Conservation (phyloP, 169 alveolate species). For the Plasmodium falciparum region DNA sequence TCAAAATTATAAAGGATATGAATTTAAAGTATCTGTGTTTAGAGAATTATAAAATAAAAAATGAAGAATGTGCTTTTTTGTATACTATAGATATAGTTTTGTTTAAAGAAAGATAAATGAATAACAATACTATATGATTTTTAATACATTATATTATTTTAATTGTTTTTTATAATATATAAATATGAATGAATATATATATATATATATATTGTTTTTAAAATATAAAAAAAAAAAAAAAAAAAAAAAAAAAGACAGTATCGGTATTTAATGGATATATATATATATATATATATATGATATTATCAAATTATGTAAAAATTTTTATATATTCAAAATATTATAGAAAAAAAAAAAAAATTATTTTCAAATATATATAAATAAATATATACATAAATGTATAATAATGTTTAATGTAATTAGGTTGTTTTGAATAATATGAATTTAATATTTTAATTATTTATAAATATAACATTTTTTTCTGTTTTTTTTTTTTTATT, state of each 20-base stretch:
- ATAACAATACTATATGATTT: slow-evolving; percentile 9
- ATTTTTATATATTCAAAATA: slow-evolving; percentile 57
- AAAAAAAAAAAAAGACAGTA: no score
- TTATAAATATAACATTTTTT: slow-evolving; percentile 8
- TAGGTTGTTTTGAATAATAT: slow-evolving; percentile 33
- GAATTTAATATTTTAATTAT: slow-evolving; percentile 33
- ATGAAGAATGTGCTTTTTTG: slow-evolving; percentile 68
- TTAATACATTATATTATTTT: slow-evolving; percentile 27
- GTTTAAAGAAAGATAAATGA: slow-evolving; percentile 7
- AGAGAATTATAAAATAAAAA: slow-evolving; percentile 48
- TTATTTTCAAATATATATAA: slow-evolving; percentile 20
- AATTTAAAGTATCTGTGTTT: slow-evolving; percentile 16
- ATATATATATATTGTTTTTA: background rate
- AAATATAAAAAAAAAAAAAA: no score
- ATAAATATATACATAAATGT: slow-evolving; percentile 9
- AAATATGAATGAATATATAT: no score
- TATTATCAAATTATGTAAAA: slow-evolving; percentile 43
- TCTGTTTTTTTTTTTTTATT: slow-evolving; percentile 14
- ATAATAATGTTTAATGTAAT: background rate
- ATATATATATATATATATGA: slow-evolving; percentile 9
- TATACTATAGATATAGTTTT: slow-evolving; percentile 57
- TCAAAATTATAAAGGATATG: slow-evolving; percentile 38
- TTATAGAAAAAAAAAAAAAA: slow-evolving; percentile 20
- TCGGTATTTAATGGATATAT: background rate
- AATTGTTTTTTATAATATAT: slow-evolving; percentile 33